Conservation (phyloP, 495 filamentous ascomycete genomes). For the Massariosphaeria phaeospora region DNA sequence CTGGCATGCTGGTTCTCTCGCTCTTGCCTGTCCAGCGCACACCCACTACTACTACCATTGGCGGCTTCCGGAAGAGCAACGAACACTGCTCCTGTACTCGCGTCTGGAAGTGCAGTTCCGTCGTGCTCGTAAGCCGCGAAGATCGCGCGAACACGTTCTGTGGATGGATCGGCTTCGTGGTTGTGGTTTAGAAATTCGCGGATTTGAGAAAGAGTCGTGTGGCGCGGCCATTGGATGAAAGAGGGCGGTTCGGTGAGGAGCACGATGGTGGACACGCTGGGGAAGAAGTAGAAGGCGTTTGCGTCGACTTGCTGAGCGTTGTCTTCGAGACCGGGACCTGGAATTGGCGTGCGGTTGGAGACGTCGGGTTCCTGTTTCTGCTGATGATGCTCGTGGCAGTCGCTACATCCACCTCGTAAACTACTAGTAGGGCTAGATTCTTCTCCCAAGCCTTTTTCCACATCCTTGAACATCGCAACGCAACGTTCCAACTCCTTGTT, state of each 20-base stretch:
- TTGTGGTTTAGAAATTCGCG: not conserved
- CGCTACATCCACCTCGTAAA: too few relatives aligned
- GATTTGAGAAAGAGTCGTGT: not conserved
- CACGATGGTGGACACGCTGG: slow-evolving; percentile 1
- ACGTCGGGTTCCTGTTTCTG: too few relatives aligned
- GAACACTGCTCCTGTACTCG: not conserved
- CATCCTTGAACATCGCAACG: too few relatives aligned
- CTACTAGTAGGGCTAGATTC: not conserved
- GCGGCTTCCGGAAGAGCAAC: not conserved
- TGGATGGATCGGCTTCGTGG: not conserved
- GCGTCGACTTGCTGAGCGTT: not conserved
- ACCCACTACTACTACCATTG: not conserved
- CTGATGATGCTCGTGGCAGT: too few relatives aligned
- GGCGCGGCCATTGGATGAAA: slow-evolving; percentile 3
- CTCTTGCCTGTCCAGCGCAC: not conserved
- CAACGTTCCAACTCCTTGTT: not conserved
- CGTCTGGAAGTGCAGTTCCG: not conserved
- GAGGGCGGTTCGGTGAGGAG: not conserved
- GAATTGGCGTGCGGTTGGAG: not conserved
- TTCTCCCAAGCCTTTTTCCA: not conserved
- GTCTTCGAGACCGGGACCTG: not conserved
- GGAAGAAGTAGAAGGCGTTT: slow-evolving; percentile 13
- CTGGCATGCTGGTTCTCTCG: not conserved
- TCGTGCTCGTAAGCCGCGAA: not conserved
- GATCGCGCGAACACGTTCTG: slow-evolving; percentile 4